Evolutionary conservation across 495 filamentous ascomycete species (phyloP), one percentile per base, ranked within the genome.

Genomic region (Cercophora newfieldiana): DNA sequence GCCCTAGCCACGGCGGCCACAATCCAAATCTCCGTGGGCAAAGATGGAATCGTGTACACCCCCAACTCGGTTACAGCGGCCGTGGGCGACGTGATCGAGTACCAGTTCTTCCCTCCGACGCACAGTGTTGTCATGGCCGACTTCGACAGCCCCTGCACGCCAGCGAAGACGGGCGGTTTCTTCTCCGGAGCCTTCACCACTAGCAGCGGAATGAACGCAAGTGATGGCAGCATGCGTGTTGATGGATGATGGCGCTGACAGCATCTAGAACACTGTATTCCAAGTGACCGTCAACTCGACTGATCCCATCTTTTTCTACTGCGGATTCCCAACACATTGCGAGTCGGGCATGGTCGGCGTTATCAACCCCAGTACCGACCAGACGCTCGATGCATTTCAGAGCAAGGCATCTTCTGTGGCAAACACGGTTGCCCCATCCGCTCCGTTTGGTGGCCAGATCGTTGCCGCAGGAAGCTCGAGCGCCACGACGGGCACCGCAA

Each of bases 241-340:
- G 6, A 26, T 4, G 1, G n/a, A 47, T 18, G 37, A 47, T 47
- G 37, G 4, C 16, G n/a, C 25, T 49, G 24, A 18, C 18, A 26
- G 8, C 25, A 28, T 4, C 50, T 50, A 69, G 64, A 1, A 44
- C n/a, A 60, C 61, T n/a, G 59, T 65, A 12, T 86, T 83, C 58
- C 75, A 78, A 3, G 61, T 85, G 29, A 79, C 68, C 6, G 70
- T 84, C 57, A 85, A 85, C 64, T 72, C 81, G 59, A 85, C 81
- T 28, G 72, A 78, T 22, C 82, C 83, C 0, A 78, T 85, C 58
- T 84, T 80, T 78, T 79, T 78, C 66, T 86, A 85, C 68, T 85
- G 83, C 71, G 72, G 75, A 21, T 71, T 54, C 16, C 37, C 22
- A 25, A 26, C 16, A 8, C 67, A 69, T 50, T 69, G 67, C 59